Evolutionary conservation across 1,284 basidiomycete species (phyloP), one percentile per base, ranked within the genome.

Genomic region (Sporisorium scitamineum): DNA sequence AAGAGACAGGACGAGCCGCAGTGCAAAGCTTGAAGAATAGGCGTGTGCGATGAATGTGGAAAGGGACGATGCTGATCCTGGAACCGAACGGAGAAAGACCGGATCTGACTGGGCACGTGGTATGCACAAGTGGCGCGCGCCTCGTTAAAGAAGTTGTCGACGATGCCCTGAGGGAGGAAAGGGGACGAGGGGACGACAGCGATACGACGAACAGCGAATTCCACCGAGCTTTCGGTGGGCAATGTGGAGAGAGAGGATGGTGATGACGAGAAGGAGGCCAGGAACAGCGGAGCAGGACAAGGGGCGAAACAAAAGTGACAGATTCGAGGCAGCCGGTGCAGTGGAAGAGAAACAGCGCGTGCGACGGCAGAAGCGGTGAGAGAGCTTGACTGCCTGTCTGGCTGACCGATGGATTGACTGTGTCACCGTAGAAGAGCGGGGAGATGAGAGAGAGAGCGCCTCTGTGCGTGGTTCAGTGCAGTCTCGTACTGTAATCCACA

Each of bases 301-400:
- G 6, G 29, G 7, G 31, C 8, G 5, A 8, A 18, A 26, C 16
- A 34, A 60, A 53, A 53, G 58, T 60, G 55, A 64, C 31, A 64
- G 42, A 52, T 41, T 42, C n/a, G 51, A 11, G 47, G 27, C 37
- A 32, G 32, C 22, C 8, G n/a, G 39, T 13, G 34, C 34, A 34
- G 34, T 6, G 34, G 34, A 34, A 34, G 16, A 39, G 18, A n/a
- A 37, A 32, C 41, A 39, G 57, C 26, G 56, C 24, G 59, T 54
- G 54, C 48, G 54, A 39, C 44, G 29, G 52, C 37, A 41, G 53
- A n/a, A n/a, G n/a, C n/a, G n/a, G 31, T 32, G 50, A 24, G 52
- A 41, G 53, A 18, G 50, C 54, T 45, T 48, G 61, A 50, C 22
- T 52, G 51, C 16, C 29, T 37, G 52, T n/a, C n/a, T n/a, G n/a